Base-by-base conservation (phyloP, 2,329 filamentous ascomycete species). In the Alternaria dauci region DNA sequence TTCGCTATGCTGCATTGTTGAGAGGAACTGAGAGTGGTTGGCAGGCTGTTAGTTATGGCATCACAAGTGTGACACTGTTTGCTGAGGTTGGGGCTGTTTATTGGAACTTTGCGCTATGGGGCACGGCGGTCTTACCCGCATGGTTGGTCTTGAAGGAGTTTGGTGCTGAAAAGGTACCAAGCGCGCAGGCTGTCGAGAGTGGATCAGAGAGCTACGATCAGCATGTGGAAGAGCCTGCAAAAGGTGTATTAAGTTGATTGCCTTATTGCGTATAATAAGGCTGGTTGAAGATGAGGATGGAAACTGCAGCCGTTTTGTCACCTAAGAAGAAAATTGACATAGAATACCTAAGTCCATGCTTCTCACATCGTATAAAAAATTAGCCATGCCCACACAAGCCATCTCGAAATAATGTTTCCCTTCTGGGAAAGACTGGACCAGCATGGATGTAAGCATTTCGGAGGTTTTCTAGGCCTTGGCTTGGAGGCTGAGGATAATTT, bases 1-100 rank as follows among this genome's bases (percentile, higher is more conserved):
- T 93, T 43, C 85, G 90, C 1, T 88, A 89, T 69, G 86, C 90
- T 0, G 89, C 88, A 0, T 76, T 93, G 12, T 80, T 93, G 3
- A 83, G 90, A 56, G 90, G 88, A 1, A 90, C 88, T 0, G 90
- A 93, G 76, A 91, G 88, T 1, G 90, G 88, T 0, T 89, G 88
- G 79, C 90, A 93, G 72, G 90, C 89, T 7, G 78, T 93, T 16
- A 90, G 88, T 69, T 93, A 92, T 61, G 90, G 90, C 0, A 76
- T 92, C 0, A 86, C 85, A 8, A 88, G 87, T 3, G 66, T 91
- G 9, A 78, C 81, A 0, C 73, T 91, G 6, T 89, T 92, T 73
- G 89, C 85, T 2, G 80, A 88, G 51, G 83, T 91, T 3, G 90
- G 89, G 3, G 87, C 83, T 16, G 83, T 91, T 0, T 92, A 92